Evolutionary conservation across 768 basidiomycete species (phyloP).

Genomic region (Lentinula raphanica): DNA sequence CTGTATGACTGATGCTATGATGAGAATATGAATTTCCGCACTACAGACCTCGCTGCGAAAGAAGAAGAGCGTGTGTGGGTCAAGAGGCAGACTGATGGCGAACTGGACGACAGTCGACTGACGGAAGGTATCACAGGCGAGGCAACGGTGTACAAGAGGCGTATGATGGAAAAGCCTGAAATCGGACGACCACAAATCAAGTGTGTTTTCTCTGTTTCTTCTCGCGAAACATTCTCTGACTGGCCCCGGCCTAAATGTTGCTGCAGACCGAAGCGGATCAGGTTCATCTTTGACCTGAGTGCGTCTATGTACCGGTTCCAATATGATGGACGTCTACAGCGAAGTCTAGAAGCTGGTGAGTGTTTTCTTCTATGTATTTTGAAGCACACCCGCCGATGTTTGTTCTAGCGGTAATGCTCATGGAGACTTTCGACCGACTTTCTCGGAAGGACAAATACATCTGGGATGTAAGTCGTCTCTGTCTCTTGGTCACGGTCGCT

Average conservation of each 20-base stretch:
- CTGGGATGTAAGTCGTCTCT: constrained; percentile 56
- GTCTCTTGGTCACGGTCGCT: neutral
- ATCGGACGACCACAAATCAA: constrained; percentile 64
- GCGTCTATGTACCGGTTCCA: constrained; percentile 77
- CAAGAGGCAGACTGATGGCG: constrained; percentile 67
- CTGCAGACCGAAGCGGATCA: constrained; percentile 57
- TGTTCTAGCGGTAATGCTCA: constrained; percentile 58
- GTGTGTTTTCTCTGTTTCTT: constrained; percentile 23
- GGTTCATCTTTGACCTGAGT: constrained; percentile 66
- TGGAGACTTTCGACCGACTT: constrained; percentile 64
- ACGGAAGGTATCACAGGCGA: constrained; percentile 68
- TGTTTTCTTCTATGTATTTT: neutral
- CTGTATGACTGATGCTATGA: no score
- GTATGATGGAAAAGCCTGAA: constrained; percentile 67
- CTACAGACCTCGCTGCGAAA: constrained; percentile 56
- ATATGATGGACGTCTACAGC: constrained; percentile 59
- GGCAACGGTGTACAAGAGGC: constrained; percentile 64
- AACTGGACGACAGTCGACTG: constrained; percentile 60
- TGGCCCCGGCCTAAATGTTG: neutral
- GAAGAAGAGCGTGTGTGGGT: constrained; percentile 71
- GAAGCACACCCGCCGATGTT: neutral
- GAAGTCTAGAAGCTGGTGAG: constrained; percentile 62
- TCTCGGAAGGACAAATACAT: constrained; percentile 65
- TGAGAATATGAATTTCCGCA: no score
- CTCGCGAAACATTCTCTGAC: constrained; percentile 3